Percentiles rank a stretch among this genome's conserved stretches.
These are phyloP conservation scores for Globisporangium radiosum DNA, from an alignment of 352 stramenopile genomes.

Conservation along the genomic window DNA sequence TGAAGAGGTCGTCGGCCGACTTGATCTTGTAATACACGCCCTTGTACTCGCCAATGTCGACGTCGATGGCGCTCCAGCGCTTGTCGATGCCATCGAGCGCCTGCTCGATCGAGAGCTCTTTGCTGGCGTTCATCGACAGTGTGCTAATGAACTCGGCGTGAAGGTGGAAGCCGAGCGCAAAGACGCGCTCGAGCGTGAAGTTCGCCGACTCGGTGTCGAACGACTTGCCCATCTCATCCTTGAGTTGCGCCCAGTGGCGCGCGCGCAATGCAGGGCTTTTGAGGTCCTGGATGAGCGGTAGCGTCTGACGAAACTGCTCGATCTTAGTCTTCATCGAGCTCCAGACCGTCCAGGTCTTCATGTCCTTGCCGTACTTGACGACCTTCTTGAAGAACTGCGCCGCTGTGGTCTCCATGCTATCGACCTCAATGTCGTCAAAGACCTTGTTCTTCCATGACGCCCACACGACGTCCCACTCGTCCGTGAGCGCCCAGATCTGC, in stretches of 20 bases:
- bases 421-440: slow-evolving; percentile 90
- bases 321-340: slow-evolving; percentile 91
- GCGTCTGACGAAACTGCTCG: slow-evolving; percentile 89
- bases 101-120: slow-evolving; percentile 91
- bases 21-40: slow-evolving; percentile 91
- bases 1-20: slow-evolving; percentile 88
- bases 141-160: slow-evolving; percentile 90
- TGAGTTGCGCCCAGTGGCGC: slow-evolving; percentile 87
- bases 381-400: slow-evolving; percentile 91
- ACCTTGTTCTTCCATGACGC: slow-evolving; percentile 89
- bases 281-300: slow-evolving; percentile 91
- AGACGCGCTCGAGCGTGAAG: slow-evolving; percentile 85
- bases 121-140: slow-evolving; percentile 86
- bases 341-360: slow-evolving; percentile 90
- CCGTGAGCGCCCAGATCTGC: slow-evolving; percentile 86
- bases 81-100: slow-evolving; percentile 82
- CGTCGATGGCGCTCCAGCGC: slow-evolving; percentile 82
- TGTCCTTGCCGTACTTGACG: slow-evolving; percentile 91
- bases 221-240: slow-evolving; percentile 81
- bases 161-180: slow-evolving; percentile 83
- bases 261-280: slow-evolving; percentile 86
- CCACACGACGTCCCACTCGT: slow-evolving; percentile 89
- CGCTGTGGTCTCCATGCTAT: slow-evolving; percentile 87
- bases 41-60: slow-evolving; percentile 92
- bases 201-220: slow-evolving; percentile 70